These are phyloP conservation scores for Fimicolochytrium jonesii DNA, from an alignment of 192 early-diverging fungal genomes.

Conservation along the genomic window DNA sequence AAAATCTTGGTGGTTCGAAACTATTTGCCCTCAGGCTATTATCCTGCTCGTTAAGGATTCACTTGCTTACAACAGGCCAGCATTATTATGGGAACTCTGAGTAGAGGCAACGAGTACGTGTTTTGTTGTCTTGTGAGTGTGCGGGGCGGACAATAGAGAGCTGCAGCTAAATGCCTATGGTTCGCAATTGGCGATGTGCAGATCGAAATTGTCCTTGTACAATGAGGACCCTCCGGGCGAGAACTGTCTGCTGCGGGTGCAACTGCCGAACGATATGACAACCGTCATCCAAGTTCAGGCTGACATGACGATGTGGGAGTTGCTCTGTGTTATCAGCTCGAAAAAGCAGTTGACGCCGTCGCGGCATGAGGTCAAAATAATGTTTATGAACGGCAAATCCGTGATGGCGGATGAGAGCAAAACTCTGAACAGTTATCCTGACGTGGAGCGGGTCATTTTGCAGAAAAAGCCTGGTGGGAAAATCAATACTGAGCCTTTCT, in stretches of 20 bases:
- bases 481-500: too few relatives aligned
- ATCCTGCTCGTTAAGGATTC: too few relatives aligned
- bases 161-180: too few relatives aligned
- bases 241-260: constrained; percentile 30
- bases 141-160: too few relatives aligned
- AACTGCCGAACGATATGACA: constrained; percentile 38
- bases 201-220: neutral
- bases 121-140: too few relatives aligned
- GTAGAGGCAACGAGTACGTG: too few relatives aligned
- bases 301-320: constrained; percentile 45
- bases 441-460: constrained; percentile 22
- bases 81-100: too few relatives aligned
- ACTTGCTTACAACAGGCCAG: too few relatives aligned
- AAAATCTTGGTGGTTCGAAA: too few relatives aligned
- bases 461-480: constrained; percentile 24
- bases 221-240: neutral
- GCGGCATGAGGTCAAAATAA: constrained; percentile 30
- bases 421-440: constrained; percentile 13
- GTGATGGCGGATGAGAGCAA: constrained; percentile 18
- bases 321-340: constrained; percentile 32
- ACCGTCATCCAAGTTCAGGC: constrained; percentile 39
- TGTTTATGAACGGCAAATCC: constrained; percentile 29
- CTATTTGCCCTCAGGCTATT: too few relatives aligned
- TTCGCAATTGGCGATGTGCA: too few relatives aligned
- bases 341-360: constrained; percentile 41